Conservation (phyloP, 1,284 basidiomycete species). For the Microbotryomycetes sp. region DNA sequence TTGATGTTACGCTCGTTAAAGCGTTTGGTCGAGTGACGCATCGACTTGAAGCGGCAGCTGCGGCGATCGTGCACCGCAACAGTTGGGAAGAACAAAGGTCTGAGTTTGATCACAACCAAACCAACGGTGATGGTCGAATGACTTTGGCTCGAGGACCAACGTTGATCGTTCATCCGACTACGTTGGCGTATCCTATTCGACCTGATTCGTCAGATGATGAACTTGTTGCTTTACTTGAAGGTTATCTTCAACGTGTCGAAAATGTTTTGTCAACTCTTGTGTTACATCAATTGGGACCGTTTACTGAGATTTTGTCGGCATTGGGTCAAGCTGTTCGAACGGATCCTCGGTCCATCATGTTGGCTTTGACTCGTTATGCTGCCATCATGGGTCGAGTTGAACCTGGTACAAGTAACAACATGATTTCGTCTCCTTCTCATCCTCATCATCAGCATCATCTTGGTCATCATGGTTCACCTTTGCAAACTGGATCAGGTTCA, state of each 20-base stretch:
- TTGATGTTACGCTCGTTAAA: constrained; percentile 28
- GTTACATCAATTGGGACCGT: constrained; percentile 38
- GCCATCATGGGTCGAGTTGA: constrained; percentile 6
- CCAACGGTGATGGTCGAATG: neutral
- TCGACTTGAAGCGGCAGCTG: constrained; percentile 26
- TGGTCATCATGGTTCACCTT: neutral
- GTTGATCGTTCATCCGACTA: constrained; percentile 48
- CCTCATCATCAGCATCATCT: no score
- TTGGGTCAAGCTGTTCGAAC: constrained; percentile 31
- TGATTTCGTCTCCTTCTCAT: no score
- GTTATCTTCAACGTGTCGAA: constrained; percentile 58
- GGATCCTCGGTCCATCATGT: constrained; percentile 27
- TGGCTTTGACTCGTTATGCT: constrained; percentile 28
- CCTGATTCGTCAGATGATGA: constrained; percentile 71
- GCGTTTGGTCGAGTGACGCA: constrained; percentile 26
- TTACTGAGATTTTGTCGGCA: constrained; percentile 35
- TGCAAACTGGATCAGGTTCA: neutral
- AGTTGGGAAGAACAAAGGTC: neutral
- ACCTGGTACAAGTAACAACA: neutral
- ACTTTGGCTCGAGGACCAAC: neutral
- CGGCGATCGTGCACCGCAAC: constrained; percentile 16
- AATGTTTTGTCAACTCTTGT: constrained; percentile 63
- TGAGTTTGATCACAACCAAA: neutral
- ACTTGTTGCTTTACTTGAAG: constrained; percentile 63
- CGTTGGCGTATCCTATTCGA: constrained; percentile 64